Conservation (phyloP, 441 rosid species). For the Populus tomentosa region DNA sequence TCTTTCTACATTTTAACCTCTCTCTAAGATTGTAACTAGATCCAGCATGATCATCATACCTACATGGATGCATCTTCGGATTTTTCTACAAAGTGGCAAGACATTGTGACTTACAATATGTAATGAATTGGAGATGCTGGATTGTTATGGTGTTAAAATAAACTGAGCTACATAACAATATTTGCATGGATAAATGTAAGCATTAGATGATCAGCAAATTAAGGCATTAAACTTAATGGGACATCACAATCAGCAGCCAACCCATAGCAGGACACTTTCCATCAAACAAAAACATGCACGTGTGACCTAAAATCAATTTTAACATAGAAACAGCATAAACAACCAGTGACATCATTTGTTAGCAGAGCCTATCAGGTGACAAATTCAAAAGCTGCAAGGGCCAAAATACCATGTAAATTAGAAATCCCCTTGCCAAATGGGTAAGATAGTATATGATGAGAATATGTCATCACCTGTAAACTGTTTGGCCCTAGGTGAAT, state of each 20-base stretch:
- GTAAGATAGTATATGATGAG: neutral
- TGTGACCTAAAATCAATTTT: neutral
- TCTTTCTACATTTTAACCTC: conserved; percentile 40
- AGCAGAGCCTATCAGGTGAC: neutral
- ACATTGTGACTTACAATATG: conserved; percentile 4
- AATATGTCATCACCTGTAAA: neutral
- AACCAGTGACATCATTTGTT: neutral
- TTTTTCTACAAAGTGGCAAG: conserved; percentile 43
- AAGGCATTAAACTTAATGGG: neutral
- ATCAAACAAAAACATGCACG: no score
- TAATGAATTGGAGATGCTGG: neutral
- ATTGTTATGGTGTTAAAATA: neutral
- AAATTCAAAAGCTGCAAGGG: neutral
- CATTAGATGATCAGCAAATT: neutral
- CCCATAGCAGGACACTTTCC: neutral
- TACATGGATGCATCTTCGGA: conserved; percentile 71
- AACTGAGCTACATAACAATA: neutral
- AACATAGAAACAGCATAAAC: no score
- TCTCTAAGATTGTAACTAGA: conserved; percentile 71
- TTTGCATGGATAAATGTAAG: neutral
- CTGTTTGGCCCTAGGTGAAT: neutral
- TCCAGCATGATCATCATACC: conserved; percentile 69
- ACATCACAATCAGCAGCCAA: conserved; percentile 1
- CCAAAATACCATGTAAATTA: neutral
- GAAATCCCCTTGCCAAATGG: neutral